Conservation (phyloP, 1,284 basidiomycete species). For the Takashimella koratensis region DNA sequence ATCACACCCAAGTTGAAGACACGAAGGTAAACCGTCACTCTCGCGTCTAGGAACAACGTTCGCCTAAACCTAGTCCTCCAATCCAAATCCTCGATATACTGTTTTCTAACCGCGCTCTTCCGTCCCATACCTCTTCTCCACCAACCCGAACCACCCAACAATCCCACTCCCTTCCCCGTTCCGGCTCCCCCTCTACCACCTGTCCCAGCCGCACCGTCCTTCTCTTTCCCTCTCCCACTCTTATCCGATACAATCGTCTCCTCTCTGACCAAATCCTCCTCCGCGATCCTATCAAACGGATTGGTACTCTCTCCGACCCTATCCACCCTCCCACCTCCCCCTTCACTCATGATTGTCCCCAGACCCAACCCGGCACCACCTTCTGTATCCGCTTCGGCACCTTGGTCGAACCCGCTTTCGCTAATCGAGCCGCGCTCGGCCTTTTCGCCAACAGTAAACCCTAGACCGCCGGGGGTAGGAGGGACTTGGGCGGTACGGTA, state of each 20-base stretch:
- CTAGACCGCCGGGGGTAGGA: slow-evolving; percentile 11
- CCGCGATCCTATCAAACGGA: slow-evolving; percentile 20
- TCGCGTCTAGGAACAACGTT: slow-evolving; percentile 50
- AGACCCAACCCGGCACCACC: background rate
- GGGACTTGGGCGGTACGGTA: slow-evolving; percentile 11
- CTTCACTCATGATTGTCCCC: background rate
- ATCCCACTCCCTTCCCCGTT: no score
- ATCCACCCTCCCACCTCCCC: no score
- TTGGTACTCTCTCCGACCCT: slow-evolving; percentile 2
- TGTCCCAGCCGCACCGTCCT: background rate
- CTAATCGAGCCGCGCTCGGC: background rate
- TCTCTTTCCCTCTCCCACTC: background rate
- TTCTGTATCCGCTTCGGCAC: background rate
- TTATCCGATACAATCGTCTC: slow-evolving; percentile 4
- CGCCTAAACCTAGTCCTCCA: slow-evolving; percentile 40
- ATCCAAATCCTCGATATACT: slow-evolving; percentile 16
- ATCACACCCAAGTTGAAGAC: slow-evolving; percentile 52
- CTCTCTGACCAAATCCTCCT: slow-evolving; percentile 8
- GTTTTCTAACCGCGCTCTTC: slow-evolving; percentile 4
- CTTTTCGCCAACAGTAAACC: background rate
- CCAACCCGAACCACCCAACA: slow-evolving; percentile 15
- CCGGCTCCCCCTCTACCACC: no score
- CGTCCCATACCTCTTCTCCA: slow-evolving; percentile 9
- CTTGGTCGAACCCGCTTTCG: background rate
- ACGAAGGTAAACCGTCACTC: slow-evolving; percentile 54